phyloP scores from a whole-genome alignment of 2,329 filamentous ascomycete genomes.

The Nectriaceae sp. region DNA sequence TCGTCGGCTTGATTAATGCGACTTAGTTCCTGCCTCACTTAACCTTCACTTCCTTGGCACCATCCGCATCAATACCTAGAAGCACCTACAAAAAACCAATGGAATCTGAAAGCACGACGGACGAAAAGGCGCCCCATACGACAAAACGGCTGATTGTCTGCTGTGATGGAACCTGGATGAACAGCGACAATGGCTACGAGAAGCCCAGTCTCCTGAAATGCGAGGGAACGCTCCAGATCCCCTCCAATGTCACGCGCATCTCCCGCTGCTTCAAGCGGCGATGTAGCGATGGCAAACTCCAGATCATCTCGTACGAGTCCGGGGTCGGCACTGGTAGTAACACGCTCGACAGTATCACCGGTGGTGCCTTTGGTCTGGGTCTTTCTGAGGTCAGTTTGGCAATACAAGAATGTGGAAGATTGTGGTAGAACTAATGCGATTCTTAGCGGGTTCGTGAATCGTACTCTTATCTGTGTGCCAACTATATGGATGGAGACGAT shows the following conservation, averaged over 20 bases:
- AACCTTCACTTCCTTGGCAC: not conserved
- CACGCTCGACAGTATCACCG: slow-evolving; percentile 50
- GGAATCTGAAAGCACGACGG: not conserved
- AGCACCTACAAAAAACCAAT: no score
- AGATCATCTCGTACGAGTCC: slow-evolving; percentile 63
- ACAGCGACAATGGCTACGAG: slow-evolving; percentile 50
- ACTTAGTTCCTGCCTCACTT: no score
- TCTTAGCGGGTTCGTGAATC: slow-evolving; percentile 57
- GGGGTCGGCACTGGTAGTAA: slow-evolving; percentile 59
- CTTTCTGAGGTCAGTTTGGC: slow-evolving; percentile 48
- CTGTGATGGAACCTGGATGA: slow-evolving; percentile 58
- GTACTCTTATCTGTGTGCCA: slow-evolving; percentile 63
- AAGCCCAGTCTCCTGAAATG: slow-evolving; percentile 40
- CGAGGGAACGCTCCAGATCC: slow-evolving; percentile 47
- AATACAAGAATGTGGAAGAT: not conserved
- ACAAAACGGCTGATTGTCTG: slow-evolving; percentile 52
- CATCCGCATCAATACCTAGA: no score
- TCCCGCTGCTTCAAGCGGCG: slow-evolving; percentile 56
- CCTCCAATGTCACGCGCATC: slow-evolving; percentile 63
- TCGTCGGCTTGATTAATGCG: no score
- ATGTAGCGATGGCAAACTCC: slow-evolving; percentile 53
- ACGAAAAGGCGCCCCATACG: slow-evolving; percentile 3
- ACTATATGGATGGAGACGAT: slow-evolving; percentile 60
- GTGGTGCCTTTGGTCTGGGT: slow-evolving; percentile 57
- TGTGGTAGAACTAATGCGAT: slow-evolving; percentile 6